Percentiles rank a stretch among this genome's conserved stretches.
Conservation (phyloP, 352 stramenopile species). For the Aphanomyces cochlioides region DNA sequence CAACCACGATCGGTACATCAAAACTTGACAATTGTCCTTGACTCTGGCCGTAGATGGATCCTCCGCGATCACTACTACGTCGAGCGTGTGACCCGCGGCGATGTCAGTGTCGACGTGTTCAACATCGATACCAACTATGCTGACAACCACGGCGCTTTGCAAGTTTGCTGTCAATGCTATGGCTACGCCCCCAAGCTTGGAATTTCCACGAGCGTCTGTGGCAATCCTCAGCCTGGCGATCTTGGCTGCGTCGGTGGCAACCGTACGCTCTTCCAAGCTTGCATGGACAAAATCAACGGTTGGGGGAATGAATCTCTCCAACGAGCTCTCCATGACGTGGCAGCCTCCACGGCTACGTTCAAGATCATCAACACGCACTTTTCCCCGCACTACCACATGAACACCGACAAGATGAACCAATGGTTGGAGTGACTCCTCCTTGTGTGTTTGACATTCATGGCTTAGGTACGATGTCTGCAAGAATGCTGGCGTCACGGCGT, state of each 20-base stretch:
- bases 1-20: constrained; percentile 54
- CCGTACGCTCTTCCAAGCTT: constrained; percentile 70
- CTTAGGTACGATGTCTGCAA: constrained; percentile 75
- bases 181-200: constrained; percentile 71
- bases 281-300: constrained; percentile 61
- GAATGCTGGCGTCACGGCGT: constrained; percentile 62
- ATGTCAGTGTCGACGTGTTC: constrained; percentile 81
- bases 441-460: not conserved
- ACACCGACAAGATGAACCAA: constrained; percentile 81
- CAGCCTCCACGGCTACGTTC: constrained; percentile 69
- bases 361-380: constrained; percentile 88
- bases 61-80: constrained; percentile 82
- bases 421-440: constrained; percentile 34
- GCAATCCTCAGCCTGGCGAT: constrained; percentile 55
- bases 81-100: constrained; percentile 65
- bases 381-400: constrained; percentile 87
- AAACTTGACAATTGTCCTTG: not conserved
- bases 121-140: constrained; percentile 84
- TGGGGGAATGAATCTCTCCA: constrained; percentile 73
- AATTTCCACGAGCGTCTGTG: constrained; percentile 50
- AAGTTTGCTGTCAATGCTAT: constrained; percentile 87
- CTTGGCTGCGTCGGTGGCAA: constrained; percentile 63
- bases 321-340: constrained; percentile 64
- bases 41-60: constrained; percentile 45
- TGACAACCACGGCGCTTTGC: constrained; percentile 74